A percentile compares a stretch with the other conserved stretches of the same genome.
Evolutionary conservation across 179 eudicot genomes (phyloP).

Genomic region (Beta corolliflora): DNA sequence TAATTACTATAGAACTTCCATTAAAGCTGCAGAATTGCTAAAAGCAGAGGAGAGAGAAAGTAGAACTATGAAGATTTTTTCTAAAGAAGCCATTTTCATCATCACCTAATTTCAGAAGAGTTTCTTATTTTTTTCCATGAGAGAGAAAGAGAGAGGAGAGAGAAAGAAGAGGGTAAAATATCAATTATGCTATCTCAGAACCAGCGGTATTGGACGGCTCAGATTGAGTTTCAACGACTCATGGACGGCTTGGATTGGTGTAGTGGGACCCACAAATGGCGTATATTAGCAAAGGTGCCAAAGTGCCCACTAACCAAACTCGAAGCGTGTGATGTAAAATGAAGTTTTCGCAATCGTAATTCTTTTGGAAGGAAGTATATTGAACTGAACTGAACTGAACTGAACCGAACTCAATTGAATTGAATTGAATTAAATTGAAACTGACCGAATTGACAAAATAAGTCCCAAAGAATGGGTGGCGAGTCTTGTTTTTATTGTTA

Average conservation of each 20-base stretch:
- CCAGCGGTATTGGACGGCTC: not conserved
- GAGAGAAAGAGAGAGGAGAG: conserved; percentile 2
- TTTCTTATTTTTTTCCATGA: not conserved
- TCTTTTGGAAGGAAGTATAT: accelerated
- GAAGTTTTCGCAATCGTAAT: no score
- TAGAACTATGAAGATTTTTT: not conserved
- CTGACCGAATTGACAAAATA: no score
- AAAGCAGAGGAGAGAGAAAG: conserved; percentile 13
- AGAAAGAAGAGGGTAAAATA: not conserved
- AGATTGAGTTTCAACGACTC: not conserved
- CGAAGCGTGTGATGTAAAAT: no score
- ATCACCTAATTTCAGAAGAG: conserved; percentile 5
- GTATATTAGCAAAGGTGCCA: not conserved
- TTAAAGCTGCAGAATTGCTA: conserved; percentile 7
- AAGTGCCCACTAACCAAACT: not conserved
- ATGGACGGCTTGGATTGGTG: not conserved
- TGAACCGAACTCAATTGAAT: no score
- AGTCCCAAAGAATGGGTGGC: no score
- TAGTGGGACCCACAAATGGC: not conserved
- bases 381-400: no score
- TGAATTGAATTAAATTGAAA: no score
- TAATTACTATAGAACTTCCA: conserved; percentile 20
- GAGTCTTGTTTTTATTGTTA: no score
- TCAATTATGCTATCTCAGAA: not conserved
- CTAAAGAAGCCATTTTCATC: conserved; percentile 17